These are phyloP conservation scores for Pichia sp. DNA, from an alignment of 1,139 yeast species.

Conservation along the genomic window DNA sequence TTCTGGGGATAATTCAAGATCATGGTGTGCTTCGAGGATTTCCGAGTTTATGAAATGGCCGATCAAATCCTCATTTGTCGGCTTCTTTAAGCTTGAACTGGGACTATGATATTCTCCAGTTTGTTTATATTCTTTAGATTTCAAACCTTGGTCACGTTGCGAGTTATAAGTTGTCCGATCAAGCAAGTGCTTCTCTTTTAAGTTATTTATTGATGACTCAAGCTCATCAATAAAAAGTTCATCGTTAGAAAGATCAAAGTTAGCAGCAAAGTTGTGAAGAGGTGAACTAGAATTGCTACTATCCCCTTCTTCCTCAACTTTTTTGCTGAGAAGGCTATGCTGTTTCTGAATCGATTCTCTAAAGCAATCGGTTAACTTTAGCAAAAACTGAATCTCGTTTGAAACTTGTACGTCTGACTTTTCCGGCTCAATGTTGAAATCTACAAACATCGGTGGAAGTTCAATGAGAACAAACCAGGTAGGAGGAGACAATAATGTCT, in stretches of 20 bases:
- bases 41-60: too few species aligned
- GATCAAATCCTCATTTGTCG: too few species aligned
- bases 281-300: too few species aligned
- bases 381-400: constrained; percentile 15
- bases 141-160: too few species aligned
- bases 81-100: too few species aligned
- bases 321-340: neutral
- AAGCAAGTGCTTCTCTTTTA: neutral
- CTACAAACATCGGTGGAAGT: constrained; percentile 25
- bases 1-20: too few species aligned
- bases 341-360: neutral
- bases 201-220: constrained; percentile 1
- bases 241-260: constrained; percentile 3
- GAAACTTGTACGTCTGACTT: constrained; percentile 35
- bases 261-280: neutral
- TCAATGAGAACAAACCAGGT: constrained; percentile 29
- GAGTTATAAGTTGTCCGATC: too few species aligned
- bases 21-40: too few species aligned
- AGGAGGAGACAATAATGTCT: constrained; percentile 24
- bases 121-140: too few species aligned
- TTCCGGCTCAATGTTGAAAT: constrained; percentile 40
- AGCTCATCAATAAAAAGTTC: constrained; percentile 7
- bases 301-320: too few species aligned
- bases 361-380: neutral
- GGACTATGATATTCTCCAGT: too few species aligned